A percentile compares a stretch with the other conserved stretches of the same genome.
Conservation (phyloP, 352 stramenopile genomes). For the Globisporangium iwayamae region DNA sequence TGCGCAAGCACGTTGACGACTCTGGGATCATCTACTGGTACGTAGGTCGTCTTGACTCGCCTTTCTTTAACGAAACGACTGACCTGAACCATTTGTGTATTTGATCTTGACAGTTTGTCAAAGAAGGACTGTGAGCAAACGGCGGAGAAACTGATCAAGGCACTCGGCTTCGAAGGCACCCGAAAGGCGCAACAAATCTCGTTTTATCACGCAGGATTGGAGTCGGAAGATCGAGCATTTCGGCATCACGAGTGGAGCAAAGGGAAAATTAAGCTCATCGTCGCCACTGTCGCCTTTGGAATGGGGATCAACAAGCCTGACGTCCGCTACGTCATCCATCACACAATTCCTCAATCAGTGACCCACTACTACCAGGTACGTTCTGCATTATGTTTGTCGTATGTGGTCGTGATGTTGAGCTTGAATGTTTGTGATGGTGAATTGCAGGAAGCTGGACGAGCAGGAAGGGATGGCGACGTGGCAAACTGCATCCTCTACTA, state of each 20-base stretch:
- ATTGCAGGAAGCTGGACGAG: conserved; percentile 73
- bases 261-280: conserved; percentile 87
- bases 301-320: conserved; percentile 91
- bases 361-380: conserved; percentile 87
- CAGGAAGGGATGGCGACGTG: conserved; percentile 78
- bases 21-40: conserved; percentile 90
- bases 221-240: conserved; percentile 69
- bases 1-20: conserved; percentile 79
- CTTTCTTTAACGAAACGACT: neutral
- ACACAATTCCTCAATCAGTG: conserved; percentile 86
- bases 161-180: conserved; percentile 69
- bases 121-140: conserved; percentile 88
- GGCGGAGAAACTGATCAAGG: conserved; percentile 75
- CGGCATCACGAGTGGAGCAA: conserved; percentile 87
- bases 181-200: conserved; percentile 67
- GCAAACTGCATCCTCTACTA: conserved; percentile 87
- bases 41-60: neutral
- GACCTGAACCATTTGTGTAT: neutral
- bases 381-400: neutral
- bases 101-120: conserved; percentile 48
- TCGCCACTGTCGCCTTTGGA: conserved; percentile 85
- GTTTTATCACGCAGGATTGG: conserved; percentile 81
- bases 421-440: neutral
- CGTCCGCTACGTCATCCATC: conserved; percentile 87
- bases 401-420: neutral